A percentile compares a stretch with the other conserved stretches of the same genome.
Conservation (phyloP, 257 asterid species). For the Cinchona pubescens region DNA sequence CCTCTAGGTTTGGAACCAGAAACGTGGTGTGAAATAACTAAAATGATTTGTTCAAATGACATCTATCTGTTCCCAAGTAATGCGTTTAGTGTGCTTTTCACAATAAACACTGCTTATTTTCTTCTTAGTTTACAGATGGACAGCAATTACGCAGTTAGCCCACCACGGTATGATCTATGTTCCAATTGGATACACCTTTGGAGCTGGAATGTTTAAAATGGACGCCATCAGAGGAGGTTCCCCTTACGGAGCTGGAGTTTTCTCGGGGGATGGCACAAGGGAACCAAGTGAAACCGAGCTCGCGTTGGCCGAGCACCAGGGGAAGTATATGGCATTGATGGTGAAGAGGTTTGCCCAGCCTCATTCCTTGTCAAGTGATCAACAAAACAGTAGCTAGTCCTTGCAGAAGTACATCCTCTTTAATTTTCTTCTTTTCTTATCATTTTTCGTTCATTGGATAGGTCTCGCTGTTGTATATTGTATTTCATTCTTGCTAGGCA, state of each 20-base stretch:
- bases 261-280: slow-evolving; percentile 42
- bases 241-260: slow-evolving; percentile 51
- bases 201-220: slow-evolving; percentile 80
- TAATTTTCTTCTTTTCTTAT: not conserved
- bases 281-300: slow-evolving; percentile 41
- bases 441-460: not conserved
- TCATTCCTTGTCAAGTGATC: not conserved
- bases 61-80: not conserved
- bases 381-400: not conserved
- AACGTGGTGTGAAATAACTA: not conserved
- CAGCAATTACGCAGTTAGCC: slow-evolving; percentile 75
- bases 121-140: slow-evolving; percentile 47
- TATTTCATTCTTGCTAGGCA: not conserved
- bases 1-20: not conserved
- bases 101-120: not conserved
- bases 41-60: not conserved
- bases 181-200: slow-evolving; percentile 80
- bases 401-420: not conserved
- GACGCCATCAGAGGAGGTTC: slow-evolving; percentile 59
- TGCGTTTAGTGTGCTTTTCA: not conserved
- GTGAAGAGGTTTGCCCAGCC: slow-evolving; percentile 36
- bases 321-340: slow-evolving; percentile 43
- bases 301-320: slow-evolving; percentile 49
- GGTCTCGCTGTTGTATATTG: not conserved
- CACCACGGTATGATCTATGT: slow-evolving; percentile 85